A percentile compares a stretch with the other conserved stretches of the same genome.
Conservation (phyloP, 768 basidiomycete genomes). For the Stropharia rugosoannulata region DNA sequence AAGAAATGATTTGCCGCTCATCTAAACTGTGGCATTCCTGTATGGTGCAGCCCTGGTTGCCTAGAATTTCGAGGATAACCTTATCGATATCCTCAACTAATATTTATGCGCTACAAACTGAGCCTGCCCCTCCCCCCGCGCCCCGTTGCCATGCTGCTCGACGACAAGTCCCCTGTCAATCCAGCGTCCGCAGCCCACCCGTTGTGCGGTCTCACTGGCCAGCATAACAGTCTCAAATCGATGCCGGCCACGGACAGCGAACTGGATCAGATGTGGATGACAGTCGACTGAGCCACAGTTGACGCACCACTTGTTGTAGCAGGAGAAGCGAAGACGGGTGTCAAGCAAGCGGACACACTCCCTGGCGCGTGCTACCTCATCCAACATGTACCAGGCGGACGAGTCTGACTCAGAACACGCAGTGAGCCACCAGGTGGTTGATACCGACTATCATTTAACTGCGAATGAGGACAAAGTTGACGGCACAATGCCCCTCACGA, state of each 20-base stretch:
- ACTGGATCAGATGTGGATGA: slow-evolving; percentile 10
- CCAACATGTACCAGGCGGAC: not conserved
- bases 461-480: too few species aligned
- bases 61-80: not conserved
- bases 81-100: not conserved
- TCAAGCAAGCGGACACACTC: slow-evolving; percentile 16
- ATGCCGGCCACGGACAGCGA: slow-evolving; percentile 3
- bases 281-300: slow-evolving; percentile 8
- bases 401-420: too few species aligned
- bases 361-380: slow-evolving; percentile 10
- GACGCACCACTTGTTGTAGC: not conserved
- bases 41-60: slow-evolving; percentile 8
- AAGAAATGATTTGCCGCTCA: too few species aligned
- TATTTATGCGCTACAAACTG: not conserved
- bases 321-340: not conserved
- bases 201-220: slow-evolving; percentile 17
- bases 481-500: too few species aligned
- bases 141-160: not conserved
- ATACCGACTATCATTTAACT: not conserved
- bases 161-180: not conserved
- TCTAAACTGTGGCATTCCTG: too few species aligned
- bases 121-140: not conserved
- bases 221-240: slow-evolving; percentile 15
- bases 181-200: slow-evolving; percentile 11
- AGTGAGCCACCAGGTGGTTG: too few species aligned